Percentiles rank a stretch among this genome's conserved stretches.
Conservation (phyloP, 257 asterid genomes). For the Nicotiana otophora region DNA sequence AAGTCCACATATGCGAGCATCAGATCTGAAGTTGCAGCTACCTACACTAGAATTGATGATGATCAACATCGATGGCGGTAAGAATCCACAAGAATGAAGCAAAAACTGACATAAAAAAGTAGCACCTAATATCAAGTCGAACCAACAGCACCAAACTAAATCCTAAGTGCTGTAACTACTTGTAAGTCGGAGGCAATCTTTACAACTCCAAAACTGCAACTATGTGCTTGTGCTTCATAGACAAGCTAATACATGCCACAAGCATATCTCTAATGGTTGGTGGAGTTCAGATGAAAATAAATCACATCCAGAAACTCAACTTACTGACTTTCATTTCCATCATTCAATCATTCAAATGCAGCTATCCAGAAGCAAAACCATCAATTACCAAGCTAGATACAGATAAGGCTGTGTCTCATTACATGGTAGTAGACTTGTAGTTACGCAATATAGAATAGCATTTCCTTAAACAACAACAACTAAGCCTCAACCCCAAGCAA, state of each 20-base stretch:
- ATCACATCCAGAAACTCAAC: slow-evolving; percentile 6
- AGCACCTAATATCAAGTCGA: background rate
- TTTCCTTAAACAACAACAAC: background rate
- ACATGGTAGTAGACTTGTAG: background rate
- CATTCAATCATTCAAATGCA: background rate
- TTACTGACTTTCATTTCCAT: slow-evolving; percentile 5
- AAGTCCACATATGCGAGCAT: slow-evolving; percentile 82
- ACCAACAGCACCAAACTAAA: background rate
- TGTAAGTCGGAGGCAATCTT: background rate
- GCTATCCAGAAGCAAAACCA: background rate
- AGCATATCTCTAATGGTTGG: background rate
- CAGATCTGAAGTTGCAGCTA: slow-evolving; percentile 82
- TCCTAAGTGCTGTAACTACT: background rate
- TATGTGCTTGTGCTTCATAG: background rate
- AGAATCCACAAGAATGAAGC: background rate
- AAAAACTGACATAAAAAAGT: background rate
- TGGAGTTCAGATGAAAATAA: background rate
- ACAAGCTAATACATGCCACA: background rate
- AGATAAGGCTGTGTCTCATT: background rate
- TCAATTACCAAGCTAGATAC: background rate
- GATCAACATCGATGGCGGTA: background rate
- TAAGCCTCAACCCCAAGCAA: background rate
- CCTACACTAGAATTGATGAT: slow-evolving; percentile 33
- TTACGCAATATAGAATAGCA: background rate
- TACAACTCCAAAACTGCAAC: background rate